These are phyloP conservation scores for Rhinocladiella mackenziei DNA, from an alignment of 2,329 filamentous ascomycete species.

Conservation along the genomic window DNA sequence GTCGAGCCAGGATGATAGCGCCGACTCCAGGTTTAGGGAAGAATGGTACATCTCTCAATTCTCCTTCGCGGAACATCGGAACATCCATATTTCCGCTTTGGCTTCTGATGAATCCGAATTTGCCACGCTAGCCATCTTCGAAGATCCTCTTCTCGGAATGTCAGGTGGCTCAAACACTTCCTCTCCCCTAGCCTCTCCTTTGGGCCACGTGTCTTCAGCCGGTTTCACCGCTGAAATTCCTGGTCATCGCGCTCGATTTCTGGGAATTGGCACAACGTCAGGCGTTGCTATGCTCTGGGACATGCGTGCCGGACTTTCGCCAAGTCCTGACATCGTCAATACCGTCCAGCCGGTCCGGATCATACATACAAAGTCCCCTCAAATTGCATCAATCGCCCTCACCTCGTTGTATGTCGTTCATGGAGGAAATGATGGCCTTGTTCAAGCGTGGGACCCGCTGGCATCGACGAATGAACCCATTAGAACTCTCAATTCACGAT, in stretches of 20 bases:
- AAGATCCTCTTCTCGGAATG: constrained; percentile 69
- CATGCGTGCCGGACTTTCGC: constrained; percentile 61
- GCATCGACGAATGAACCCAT: constrained; percentile 74
- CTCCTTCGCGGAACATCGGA: constrained; percentile 57
- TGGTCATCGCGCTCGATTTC: constrained; percentile 73
- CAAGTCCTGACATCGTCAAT: constrained; percentile 53
- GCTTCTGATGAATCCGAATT: constrained; percentile 71
- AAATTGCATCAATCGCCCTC: constrained; percentile 76
- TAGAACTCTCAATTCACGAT: constrained; percentile 79
- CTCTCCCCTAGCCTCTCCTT: constrained; percentile 52
- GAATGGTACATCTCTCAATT: constrained; percentile 66
- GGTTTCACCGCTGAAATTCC: constrained; percentile 61
- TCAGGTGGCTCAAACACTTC: constrained; percentile 53
- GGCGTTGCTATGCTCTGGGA: constrained; percentile 84
- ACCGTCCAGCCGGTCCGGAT: constrained; percentile 67
- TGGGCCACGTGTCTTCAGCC: constrained; percentile 42
- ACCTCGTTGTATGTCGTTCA: constrained; percentile 86
- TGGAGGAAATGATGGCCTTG: constrained; percentile 89
- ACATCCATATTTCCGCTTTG: constrained; percentile 63
- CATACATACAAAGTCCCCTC: constrained; percentile 85
- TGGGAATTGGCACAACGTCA: constrained; percentile 74
- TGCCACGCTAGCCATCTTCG: constrained; percentile 65
- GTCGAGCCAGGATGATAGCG: constrained; percentile 33
- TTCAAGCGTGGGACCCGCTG: constrained; percentile 95
- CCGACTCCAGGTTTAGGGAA: constrained; percentile 44